Conservation (phyloP, 352 stramenopile species). For the Phytophthora agathidicida region DNA sequence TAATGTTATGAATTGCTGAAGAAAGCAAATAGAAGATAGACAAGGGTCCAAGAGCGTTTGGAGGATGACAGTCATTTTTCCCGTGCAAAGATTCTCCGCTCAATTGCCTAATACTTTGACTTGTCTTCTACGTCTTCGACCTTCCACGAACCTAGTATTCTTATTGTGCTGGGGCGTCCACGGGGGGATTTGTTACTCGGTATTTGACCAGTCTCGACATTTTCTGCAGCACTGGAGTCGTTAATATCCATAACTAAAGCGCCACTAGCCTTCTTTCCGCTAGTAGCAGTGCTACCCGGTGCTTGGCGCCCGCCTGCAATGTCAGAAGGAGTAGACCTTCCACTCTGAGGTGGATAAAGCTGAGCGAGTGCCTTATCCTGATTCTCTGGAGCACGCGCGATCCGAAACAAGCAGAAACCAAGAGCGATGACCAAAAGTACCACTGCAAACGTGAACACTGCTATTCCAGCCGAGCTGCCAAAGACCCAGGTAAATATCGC, state of each 20-base stretch:
- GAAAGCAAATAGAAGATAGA: no score
- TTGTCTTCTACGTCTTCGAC: not conserved
- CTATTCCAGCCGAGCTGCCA: slow-evolving; percentile 45
- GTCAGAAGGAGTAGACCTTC: not conserved
- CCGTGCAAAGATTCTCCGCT: no score
- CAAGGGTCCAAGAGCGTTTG: no score
- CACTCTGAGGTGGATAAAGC: slow-evolving; percentile 14
- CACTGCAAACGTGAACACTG: slow-evolving; percentile 51
- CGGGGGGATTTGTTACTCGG: not conserved
- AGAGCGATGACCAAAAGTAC: slow-evolving; percentile 43
- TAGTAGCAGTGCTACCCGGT: no score
- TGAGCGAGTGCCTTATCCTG: slow-evolving; percentile 53
- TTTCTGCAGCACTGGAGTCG: not conserved
- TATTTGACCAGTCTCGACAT: not conserved
- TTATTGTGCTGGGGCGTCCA: not conserved
- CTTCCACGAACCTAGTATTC: not conserved
- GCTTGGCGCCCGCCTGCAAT: not conserved
- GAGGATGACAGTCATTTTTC: no score
- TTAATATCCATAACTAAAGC: slow-evolving; percentile 31
- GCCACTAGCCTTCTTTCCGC: slow-evolving; percentile 6
- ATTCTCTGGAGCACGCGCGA: slow-evolving; percentile 66
- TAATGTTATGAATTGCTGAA: no score
- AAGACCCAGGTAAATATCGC: slow-evolving; percentile 63
- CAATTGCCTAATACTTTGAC: no score
- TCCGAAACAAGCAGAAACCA: slow-evolving; percentile 61